Conservation (phyloP, 2,329 filamentous ascomycete genomes). For the Clonostachys byssicola region DNA sequence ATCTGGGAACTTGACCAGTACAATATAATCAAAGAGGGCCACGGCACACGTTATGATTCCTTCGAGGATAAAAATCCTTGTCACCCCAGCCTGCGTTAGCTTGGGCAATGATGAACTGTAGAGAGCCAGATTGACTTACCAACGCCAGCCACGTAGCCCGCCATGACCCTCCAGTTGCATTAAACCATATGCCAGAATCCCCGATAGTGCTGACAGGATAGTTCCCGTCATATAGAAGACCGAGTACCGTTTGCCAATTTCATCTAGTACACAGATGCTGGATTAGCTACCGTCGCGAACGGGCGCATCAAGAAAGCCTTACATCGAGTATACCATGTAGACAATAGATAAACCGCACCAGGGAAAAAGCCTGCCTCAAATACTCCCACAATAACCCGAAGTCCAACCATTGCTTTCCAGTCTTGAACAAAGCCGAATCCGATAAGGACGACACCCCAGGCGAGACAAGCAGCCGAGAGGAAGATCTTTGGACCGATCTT, state of each 20-base stretch:
- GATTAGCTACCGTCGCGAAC: too few relatives aligned
- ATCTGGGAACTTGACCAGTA: conserved; percentile 14
- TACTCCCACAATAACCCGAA: conserved; percentile 33
- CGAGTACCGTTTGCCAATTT: conserved; percentile 11
- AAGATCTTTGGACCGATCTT: conserved; percentile 20
- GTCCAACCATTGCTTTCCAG: conserved; percentile 37
- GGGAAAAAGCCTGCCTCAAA: conserved; percentile 7
- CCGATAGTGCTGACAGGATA: conserved; percentile 12
- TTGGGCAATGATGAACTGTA: too few relatives aligned
- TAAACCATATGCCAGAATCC: conserved; percentile 11
- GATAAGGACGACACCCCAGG: conserved; percentile 2
- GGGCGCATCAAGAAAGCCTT: too few relatives aligned
- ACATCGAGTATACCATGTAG: not conserved
- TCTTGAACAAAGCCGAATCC: conserved; percentile 33
- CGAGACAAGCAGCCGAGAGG: not conserved
- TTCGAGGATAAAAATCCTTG: conserved; percentile 12
- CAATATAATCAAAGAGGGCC: conserved; percentile 22
- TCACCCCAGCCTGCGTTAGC: too few relatives aligned
- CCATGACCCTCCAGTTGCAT: conserved; percentile 11
- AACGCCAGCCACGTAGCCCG: conserved; percentile 10
- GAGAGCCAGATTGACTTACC: conserved; percentile 1
- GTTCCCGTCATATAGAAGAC: conserved; percentile 17
- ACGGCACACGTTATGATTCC: conserved; percentile 21
- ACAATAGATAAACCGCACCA: conserved; percentile 1
- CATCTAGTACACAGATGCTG: not conserved